These are phyloP conservation scores for Fomitopsis serialis DNA, from an alignment of 768 basidiomycete genomes.

Conservation along the genomic window DNA sequence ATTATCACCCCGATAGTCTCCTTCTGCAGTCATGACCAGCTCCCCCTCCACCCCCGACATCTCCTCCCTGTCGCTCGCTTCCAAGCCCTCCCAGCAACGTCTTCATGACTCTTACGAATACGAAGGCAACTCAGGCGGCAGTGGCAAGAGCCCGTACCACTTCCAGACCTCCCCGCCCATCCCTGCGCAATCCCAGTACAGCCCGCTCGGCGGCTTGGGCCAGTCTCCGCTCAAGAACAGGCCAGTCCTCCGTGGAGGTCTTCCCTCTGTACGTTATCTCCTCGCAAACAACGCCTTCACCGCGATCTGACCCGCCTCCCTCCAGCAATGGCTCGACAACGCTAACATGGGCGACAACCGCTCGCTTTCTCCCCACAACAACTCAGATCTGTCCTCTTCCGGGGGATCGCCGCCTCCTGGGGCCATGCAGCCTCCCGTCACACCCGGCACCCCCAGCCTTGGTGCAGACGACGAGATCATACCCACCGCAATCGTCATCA, in stretches of 20 bases:
- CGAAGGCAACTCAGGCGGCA: conserved; percentile 50
- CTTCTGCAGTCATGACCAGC: conserved; percentile 56
- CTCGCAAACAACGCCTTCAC: no score
- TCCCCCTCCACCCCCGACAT: conserved; percentile 72
- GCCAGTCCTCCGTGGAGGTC: conserved; percentile 54
- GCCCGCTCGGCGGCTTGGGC: conserved; percentile 48
- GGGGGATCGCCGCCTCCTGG: conserved; percentile 63
- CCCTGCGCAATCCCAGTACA: conserved; percentile 45
- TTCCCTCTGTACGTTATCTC: conserved; percentile 58
- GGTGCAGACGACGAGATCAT: conserved; percentile 86
- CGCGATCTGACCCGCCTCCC: conserved; percentile 5
- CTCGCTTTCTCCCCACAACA: conserved; percentile 80
- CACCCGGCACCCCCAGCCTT: conserved; percentile 45
- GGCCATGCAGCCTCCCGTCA: conserved; percentile 37
- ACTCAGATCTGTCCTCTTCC: conserved; percentile 84
- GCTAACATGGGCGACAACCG: conserved; percentile 54
- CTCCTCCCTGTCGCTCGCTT: conserved; percentile 67
- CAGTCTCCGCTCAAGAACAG: conserved; percentile 76
- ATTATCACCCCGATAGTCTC: conserved; percentile 8
- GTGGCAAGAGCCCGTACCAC: conserved; percentile 58
- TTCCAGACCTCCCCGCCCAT: conserved; percentile 62
- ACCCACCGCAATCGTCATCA: conserved; percentile 98
- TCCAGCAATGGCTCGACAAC: conserved; percentile 85
- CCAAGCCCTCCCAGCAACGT: conserved; percentile 63
- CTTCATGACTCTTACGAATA: conserved; percentile 85